Conservation (phyloP, 148 eudicot species). For the Selenicereus undatus region DNA sequence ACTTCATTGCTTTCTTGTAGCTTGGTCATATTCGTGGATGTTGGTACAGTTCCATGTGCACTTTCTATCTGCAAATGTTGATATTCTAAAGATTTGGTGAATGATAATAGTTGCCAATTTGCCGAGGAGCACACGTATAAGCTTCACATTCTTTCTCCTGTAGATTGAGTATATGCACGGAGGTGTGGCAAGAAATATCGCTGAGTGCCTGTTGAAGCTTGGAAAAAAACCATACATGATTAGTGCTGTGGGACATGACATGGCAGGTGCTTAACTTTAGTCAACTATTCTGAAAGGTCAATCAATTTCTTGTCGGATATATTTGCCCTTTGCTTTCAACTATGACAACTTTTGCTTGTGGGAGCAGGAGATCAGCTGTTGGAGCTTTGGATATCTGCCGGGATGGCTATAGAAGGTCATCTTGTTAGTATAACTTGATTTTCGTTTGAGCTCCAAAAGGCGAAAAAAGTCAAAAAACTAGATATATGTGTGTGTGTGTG, state of each 20-base stretch:
- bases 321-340: neutral
- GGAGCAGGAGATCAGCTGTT: slow-evolving; percentile 64
- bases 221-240: slow-evolving; percentile 70
- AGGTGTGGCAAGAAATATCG: slow-evolving; percentile 94
- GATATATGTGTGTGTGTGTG: no score
- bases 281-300: neutral
- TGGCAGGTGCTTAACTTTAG: slow-evolving; percentile 53
- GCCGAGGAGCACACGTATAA: neutral
- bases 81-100: neutral
- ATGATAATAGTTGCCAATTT: neutral
- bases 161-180: slow-evolving; percentile 70
- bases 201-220: slow-evolving; percentile 84
- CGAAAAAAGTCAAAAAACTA: no score
- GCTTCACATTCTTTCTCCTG: neutral
- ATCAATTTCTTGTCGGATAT: neutral
- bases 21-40: no score
- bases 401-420: slow-evolving; percentile 58
- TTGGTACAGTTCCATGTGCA: neutral
- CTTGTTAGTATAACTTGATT: slow-evolving; percentile 2
- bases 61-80: neutral
- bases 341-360: slow-evolving; percentile 15
- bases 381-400: slow-evolving; percentile 69
- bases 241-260: slow-evolving; percentile 80
- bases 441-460: neutral
- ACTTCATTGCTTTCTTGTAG: no score